These are phyloP conservation scores for Puccinia triticina DNA, from an alignment of 1,284 basidiomycete species.

Conservation along the genomic window DNA sequence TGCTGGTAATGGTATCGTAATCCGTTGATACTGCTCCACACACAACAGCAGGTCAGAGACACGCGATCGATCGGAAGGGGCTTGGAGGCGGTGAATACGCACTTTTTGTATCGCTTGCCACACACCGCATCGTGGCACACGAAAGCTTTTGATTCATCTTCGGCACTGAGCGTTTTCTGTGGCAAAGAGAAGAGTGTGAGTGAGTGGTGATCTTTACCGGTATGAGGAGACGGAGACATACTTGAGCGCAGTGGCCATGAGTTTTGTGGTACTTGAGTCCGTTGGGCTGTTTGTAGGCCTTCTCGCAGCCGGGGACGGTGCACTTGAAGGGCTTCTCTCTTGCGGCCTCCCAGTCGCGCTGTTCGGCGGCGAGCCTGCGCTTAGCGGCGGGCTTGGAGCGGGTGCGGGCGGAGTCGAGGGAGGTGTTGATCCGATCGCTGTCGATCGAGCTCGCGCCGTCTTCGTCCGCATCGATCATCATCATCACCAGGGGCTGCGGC, in stretches of 20 bases:
- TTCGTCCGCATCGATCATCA: constrained; percentile 27
- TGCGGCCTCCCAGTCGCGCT: constrained; percentile 40
- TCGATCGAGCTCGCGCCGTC: constrained; percentile 10
- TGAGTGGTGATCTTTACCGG: neutral
- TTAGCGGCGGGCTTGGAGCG: neutral
- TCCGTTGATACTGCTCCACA: constrained; percentile 55
- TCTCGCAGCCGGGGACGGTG: constrained; percentile 95
- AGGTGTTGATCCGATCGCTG: constrained; percentile 10
- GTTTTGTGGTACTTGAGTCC: constrained; percentile 96
- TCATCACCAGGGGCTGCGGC: neutral
- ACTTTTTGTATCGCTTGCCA: constrained; percentile 89
- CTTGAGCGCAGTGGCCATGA: constrained; percentile 89
- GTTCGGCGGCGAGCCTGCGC: neutral
- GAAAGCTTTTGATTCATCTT: constrained; percentile 77
- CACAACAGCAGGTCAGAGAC: neutral
- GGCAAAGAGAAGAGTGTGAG: constrained; percentile 64
- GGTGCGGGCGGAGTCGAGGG: neutral
- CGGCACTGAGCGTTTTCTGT: constrained; percentile 77
- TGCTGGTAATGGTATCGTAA: constrained; percentile 91
- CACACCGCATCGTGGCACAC: constrained; percentile 89
- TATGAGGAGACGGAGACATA: constrained; percentile 65
- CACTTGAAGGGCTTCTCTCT: constrained; percentile 87
- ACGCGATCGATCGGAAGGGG: too few relatives aligned
- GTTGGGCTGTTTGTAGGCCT: constrained; percentile 96
- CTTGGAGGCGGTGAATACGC: too few relatives aligned